Evolutionary conservation across 352 stramenopile genomes (phyloP).

Genomic region (Chrysophaeum taylorii): DNA sequence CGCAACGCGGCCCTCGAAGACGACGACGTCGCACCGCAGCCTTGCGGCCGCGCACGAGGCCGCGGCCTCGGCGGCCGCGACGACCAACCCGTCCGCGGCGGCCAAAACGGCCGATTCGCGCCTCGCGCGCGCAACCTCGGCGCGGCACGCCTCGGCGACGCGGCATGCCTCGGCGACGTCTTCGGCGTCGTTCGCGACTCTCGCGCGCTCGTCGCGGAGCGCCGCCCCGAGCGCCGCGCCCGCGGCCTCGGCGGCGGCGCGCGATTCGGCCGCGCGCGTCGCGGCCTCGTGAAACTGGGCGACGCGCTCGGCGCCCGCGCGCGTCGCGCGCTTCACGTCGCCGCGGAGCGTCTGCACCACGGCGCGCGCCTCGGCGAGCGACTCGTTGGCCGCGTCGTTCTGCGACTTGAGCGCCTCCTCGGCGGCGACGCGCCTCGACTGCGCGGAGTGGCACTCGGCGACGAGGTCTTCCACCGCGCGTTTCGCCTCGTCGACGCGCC

Average conservation of each 20-base stretch:
- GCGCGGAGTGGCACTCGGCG: not conserved
- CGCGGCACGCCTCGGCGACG: too few relatives aligned
- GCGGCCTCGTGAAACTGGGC: not conserved
- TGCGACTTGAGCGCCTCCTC: not conserved
- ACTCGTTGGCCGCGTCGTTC: not conserved
- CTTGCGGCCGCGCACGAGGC: too few relatives aligned
- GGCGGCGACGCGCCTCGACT: not conserved
- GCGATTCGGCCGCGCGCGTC: not conserved
- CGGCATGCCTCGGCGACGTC: too few relatives aligned
- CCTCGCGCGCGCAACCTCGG: too few relatives aligned
- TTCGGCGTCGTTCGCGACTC: too few relatives aligned
- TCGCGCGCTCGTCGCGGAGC: too few relatives aligned
- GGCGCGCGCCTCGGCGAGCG: not conserved
- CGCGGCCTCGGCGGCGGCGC: not conserved
- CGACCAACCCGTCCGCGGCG: too few relatives aligned
- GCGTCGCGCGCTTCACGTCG: not conserved
- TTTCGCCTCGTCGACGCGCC: not conserved
- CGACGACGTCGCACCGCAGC: not conserved
- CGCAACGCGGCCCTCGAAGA: not conserved
- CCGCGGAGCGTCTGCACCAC: not conserved
- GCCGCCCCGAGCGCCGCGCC: too few relatives aligned
- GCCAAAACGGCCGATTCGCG: too few relatives aligned
- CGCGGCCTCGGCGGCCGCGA: too few relatives aligned
- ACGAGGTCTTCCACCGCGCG: not conserved
- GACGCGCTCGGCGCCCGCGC: not conserved